Conservation (phyloP, 2,329 filamentous ascomycete species). For the Lachnellula arida region DNA sequence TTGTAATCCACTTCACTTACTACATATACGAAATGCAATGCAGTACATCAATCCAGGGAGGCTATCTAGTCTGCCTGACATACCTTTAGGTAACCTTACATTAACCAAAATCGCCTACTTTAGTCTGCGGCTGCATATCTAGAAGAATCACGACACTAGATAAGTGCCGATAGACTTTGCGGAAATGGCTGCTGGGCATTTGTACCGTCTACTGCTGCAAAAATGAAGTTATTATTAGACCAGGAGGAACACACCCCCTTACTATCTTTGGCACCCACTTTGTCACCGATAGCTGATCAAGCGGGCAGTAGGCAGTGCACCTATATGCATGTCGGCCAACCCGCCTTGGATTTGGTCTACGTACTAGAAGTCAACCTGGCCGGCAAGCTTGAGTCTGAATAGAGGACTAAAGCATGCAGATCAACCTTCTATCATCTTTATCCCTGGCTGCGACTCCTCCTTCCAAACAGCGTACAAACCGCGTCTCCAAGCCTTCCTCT, state of each 20-base stretch:
- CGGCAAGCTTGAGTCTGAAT: background rate
- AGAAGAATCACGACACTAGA: background rate
- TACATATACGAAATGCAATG: too few species aligned
- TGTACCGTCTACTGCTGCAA: background rate
- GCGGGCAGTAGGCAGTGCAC: background rate
- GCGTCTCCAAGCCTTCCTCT: too few species aligned
- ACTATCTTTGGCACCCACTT: background rate
- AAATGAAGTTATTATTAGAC: slow-evolving; percentile 5
- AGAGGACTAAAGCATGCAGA: background rate
- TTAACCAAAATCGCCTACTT: background rate
- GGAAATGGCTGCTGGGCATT: background rate
- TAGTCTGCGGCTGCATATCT: background rate
- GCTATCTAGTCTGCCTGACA: too few species aligned
- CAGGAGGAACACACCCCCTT: background rate
- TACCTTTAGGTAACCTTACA: too few species aligned
- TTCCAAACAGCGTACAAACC: too few species aligned
- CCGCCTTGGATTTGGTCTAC: background rate
- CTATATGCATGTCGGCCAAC: background rate
- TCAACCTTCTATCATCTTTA: background rate
- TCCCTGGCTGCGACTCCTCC: too few species aligned
- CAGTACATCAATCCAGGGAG: too few species aligned
- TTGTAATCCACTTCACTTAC: too few species aligned
- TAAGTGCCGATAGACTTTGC: background rate
- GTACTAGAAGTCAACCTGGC: background rate
- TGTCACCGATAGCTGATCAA: background rate